Base-by-base conservation (phyloP, 176 grass and related monocot species). In the Calamus simplicifolius region DNA sequence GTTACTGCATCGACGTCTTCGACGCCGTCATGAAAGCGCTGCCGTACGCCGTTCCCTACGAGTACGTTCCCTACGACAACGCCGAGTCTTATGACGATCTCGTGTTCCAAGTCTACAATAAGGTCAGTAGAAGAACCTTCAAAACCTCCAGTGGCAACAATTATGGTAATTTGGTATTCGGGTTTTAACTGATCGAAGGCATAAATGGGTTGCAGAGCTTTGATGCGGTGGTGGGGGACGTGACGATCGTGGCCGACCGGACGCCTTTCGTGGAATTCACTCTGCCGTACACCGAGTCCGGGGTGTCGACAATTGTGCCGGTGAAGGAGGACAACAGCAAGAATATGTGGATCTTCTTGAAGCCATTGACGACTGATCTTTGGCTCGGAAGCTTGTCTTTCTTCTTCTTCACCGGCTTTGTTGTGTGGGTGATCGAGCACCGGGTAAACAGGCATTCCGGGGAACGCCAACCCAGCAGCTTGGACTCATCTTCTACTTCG, bases 341-440 rank as follows among this genome's bases (percentile, higher is more conserved):
- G 8, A 78, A 58, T 66, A 80, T 82, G 69, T 97, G 92, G 92
- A 97, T 97, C 66, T 97, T 97, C 78, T 66, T 97, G 55, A 30
- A 66, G 48, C 92, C 92, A 25, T 74, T 91, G 50, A 78, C 86
- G 3, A 25, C 50, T 18, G 58, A 69, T 29, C 87, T 97, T 54
- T 97, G 92, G 92, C 69, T 91, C 51, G 63, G 58, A 5, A 85
- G 78, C 84, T 14, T 85, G 52, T 74, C 66, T 49, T 97, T 97
- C 78, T 97, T 97, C 71, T 54, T 78, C 60, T 91, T 91, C 84
- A 97, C 84, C 4, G 92, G 87, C 49, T 82, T 97, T 56, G 83
- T 97, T 4, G 77, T 97, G 3, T 90, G 92, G 87, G 61, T 77
- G 13, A 88, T 97, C 57, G 92, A 97, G 81, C 87, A 91, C 66